Base-by-base conservation (phyloP, 257 asterid species). In the Fraxinus pennsylvanica region DNA sequence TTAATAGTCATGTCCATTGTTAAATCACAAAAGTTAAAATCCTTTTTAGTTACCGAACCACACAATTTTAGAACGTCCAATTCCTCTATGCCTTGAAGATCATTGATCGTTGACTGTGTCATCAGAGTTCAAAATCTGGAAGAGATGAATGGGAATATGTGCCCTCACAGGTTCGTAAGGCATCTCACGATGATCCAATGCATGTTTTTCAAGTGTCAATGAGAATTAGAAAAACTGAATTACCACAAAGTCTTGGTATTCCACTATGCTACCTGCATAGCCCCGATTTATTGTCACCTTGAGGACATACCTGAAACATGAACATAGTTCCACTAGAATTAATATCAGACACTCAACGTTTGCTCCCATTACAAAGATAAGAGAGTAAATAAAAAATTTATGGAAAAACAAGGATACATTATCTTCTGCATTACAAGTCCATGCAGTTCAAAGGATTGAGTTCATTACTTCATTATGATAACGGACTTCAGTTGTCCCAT, bases 221-320 rank as follows among this genome's bases (percentile, higher is more conserved):
- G 71, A 15, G 71, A 81, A 65, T 57, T 67, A 43, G 68, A 75
- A 80, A 77, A 68, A 81, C 81, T 65, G 68, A 36, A 72, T 50
- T 36, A 71, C 15, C 9, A 79, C 41, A 82, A 95, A 87, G 87
- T 95, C 98, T 85, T 95, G 98, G 84, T 88, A 91, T 80, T 95
- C 93, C 80, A 91, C 88, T 76, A 95, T 93, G 92, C 97, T 95
- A 68, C 98, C 97, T 74, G 91, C 98, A 84, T 95, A 95, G 80
- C 98, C 98, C 78, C 99, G 93, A 78, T 80, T 95, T 83, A 95
- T 87, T 1, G 96, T 95, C 82, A 95, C 92, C 89, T 93, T 95
- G 29, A 95, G 93, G 77, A 95, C 90, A 84, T 95, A 95, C 93
- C 99, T 95, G 89, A 81, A 81, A 82, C 78, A 76, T 67, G 74